Evolutionary conservation across 306 rosid genomes (phyloP), one percentile per base, ranked within the genome.

Genomic region (Prinsepia uniflora): DNA sequence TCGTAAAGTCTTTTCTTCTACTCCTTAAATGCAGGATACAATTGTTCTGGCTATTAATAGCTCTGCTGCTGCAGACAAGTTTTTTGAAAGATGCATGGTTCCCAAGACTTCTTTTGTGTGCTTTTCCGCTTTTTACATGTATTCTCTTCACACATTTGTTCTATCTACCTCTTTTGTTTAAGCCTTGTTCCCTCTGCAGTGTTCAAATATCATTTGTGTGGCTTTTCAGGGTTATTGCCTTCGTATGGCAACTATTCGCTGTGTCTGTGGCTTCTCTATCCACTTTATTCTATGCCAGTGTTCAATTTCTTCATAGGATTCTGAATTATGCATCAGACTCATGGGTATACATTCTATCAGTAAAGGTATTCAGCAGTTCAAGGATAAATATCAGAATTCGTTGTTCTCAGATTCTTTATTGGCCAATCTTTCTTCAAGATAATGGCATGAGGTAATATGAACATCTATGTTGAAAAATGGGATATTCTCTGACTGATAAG

Each of bases 401-500:
- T 36, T 79, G 93, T 68, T 82, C 89, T 82, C 97, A 90, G 81
- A 89, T 94, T 61, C 85, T 90, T 78, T 89, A 90, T 81, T 94
- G 98, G 97, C 97, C 97, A 69, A 76, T 94, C 73, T 81, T 83
- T 73, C 97, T 94, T 78, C 96, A 76, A 78, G 85, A 86, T 74
- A 86, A 74, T 71, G 91, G 88, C 72, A 80, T 63, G 66, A 83
- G 98, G 98, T 94, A 89, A 77, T 71, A 61, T 59, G 59, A 47
- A 24, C n/a, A 34, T 59, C 15, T 12, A 22, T 43, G 36, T 41
- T 36, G 54, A 56, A 18, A 46, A 8, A 20, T 57, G 34, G 24
- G 65, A 22, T 41, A 17, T 43, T 55, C 63, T 72, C 22, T 71
- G 60, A 76, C 39, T 70, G 69, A 20, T 46, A 46, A 57, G 36